Evolutionary conservation across 768 basidiomycete genomes (phyloP).

Genomic region (Trametes sanguinea): DNA sequence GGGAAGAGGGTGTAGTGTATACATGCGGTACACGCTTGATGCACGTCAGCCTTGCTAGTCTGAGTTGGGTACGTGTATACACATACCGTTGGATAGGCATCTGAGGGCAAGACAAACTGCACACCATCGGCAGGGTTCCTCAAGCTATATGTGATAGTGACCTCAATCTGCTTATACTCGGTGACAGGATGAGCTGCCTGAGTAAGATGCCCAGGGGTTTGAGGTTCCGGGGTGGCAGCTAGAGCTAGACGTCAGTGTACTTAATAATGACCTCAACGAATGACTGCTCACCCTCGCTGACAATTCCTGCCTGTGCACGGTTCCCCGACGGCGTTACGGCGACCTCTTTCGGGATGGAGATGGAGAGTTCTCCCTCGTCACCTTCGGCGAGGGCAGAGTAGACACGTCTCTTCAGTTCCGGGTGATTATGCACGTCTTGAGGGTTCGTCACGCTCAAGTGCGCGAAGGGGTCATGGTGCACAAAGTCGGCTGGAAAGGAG

Average conservation of each 20-base stretch:
- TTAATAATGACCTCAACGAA: neutral
- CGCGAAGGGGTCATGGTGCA: constrained; percentile 73
- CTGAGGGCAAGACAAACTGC: constrained; percentile 79
- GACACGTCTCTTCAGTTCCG: constrained; percentile 89
- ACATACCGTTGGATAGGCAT: constrained; percentile 84
- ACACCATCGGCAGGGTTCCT: constrained; percentile 83
- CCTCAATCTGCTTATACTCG: constrained; percentile 75
- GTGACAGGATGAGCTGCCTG: constrained; percentile 41
- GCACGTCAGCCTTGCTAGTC: neutral
- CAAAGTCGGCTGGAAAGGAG: constrained; percentile 73
- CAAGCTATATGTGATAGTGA: constrained; percentile 80
- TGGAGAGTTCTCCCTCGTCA: constrained; percentile 93
- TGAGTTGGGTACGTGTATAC: neutral
- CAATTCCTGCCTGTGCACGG: constrained; percentile 41
- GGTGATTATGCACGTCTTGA: constrained; percentile 83
- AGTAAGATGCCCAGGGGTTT: constrained; percentile 52
- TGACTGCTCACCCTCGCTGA: constrained; percentile 55
- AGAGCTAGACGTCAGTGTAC: neutral
- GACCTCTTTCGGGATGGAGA: constrained; percentile 78
- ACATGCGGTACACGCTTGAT: constrained; percentile 87
- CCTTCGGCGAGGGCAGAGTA: constrained; percentile 89
- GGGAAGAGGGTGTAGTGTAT: constrained; percentile 83
- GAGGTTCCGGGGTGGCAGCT: constrained; percentile 83
- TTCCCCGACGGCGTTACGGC: constrained; percentile 61
- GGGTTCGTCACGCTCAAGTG: constrained; percentile 65